Conservation (phyloP, 352 stramenopile genomes). For the Pythium phragmitis region DNA sequence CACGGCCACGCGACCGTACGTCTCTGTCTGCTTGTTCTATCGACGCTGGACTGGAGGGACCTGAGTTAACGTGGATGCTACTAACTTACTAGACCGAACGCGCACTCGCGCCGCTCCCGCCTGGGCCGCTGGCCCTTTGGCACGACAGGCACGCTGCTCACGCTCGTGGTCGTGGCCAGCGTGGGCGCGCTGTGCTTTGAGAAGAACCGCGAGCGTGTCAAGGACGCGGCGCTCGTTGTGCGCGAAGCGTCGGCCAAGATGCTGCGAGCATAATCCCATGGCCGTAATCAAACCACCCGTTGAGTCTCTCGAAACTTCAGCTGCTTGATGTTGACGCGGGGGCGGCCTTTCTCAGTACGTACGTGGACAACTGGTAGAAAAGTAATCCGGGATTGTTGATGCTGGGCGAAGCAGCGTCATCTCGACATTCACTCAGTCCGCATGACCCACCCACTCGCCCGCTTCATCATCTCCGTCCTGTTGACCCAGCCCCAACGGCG, state of each 20-base stretch:
- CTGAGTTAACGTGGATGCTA: not conserved
- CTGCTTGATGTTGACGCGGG: not conserved
- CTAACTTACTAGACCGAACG: conserved; percentile 13
- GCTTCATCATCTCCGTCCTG: too few species aligned
- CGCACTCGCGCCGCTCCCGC: conserved; percentile 5
- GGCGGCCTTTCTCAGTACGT: too few species aligned
- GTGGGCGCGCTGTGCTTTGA: conserved; percentile 8
- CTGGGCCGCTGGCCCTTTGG: not conserved
- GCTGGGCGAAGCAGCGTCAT: too few species aligned
- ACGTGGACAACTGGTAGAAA: too few species aligned
- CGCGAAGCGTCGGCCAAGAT: conserved; percentile 9
- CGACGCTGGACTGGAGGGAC: not conserved
- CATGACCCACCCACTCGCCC: too few species aligned
- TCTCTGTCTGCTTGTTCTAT: not conserved
- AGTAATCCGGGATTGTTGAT: too few species aligned
- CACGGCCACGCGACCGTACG: conserved; percentile 28
- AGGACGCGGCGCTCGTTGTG: not conserved
- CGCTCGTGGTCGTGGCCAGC: conserved; percentile 3
- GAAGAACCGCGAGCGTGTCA: conserved; percentile 12
- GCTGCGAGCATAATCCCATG: conserved; percentile 19
- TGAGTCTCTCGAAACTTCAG: not conserved
- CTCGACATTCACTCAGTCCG: too few species aligned
- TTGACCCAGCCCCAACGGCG: not conserved
- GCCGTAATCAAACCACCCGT: conserved; percentile 9
- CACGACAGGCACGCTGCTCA: conserved; percentile 5